Conservation (phyloP, 2,329 filamentous ascomycete genomes). For the Aspergillus piperis region DNA sequence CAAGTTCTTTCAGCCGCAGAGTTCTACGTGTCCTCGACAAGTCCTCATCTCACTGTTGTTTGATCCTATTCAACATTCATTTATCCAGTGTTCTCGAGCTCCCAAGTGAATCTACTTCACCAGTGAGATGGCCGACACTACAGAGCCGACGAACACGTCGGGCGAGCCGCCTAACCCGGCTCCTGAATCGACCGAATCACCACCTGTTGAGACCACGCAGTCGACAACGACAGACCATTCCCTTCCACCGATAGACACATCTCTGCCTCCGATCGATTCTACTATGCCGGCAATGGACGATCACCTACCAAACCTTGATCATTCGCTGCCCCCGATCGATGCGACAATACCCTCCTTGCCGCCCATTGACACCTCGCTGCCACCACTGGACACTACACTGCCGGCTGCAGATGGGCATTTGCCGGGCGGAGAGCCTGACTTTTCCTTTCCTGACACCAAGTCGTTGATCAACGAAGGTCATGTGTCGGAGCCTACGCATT, state of each 20-base stretch:
- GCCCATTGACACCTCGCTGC: constrained; percentile 30
- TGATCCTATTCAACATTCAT: neutral
- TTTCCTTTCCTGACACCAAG: constrained; percentile 21
- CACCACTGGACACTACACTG: constrained; percentile 30
- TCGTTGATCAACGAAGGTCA: constrained; percentile 12
- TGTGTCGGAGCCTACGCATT: constrained; percentile 6
- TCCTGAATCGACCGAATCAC: constrained; percentile 12
- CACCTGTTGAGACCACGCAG: neutral
- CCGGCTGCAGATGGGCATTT: constrained; percentile 22
- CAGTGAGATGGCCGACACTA: constrained; percentile 25
- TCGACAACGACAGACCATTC: constrained; percentile 23
- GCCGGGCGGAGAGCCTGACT: constrained; percentile 12
- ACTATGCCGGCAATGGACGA: constrained; percentile 31
- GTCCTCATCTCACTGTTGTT: neutral
- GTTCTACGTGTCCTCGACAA: neutral
- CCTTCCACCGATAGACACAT: constrained; percentile 29
- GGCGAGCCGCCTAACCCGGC: constrained; percentile 21
- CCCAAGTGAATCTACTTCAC: neutral
- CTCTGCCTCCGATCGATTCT: constrained; percentile 30
- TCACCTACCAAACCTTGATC: constrained; percentile 28
- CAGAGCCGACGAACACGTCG: constrained; percentile 22
- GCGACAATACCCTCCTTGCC: constrained; percentile 33
- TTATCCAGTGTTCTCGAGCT: neutral
- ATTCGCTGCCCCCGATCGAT: constrained; percentile 32
- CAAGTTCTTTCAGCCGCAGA: constrained; percentile 1